Base-by-base conservation (phyloP, 2,329 filamentous ascomycete genomes). In the Botrytis aclada region DNA sequence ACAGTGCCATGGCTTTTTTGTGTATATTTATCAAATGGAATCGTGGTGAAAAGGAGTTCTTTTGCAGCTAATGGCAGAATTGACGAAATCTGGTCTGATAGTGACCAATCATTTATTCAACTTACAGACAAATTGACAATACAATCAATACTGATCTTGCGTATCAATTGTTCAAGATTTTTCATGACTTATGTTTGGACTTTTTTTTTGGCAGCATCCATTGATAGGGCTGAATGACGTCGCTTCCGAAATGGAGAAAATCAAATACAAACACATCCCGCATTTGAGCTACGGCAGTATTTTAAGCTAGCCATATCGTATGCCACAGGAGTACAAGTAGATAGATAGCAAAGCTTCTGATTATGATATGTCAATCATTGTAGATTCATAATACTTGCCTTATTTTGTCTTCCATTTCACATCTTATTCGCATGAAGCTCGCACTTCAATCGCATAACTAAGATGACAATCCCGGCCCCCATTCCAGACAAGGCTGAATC, bases 401-500 rank as follows among this genome's bases (percentile, higher is more conserved):
- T 7, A 39, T 32, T 25, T 41, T 3, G 18, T 56, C 14, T 43
- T 32, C 12, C 0, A 10, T 39, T 69, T 22, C 32, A 45, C 47
- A 56, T 69, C 45, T 39, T 18, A 2, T 54, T 43, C 37, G 12
- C 37, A 62, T 39, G 60, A 62, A 62, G 29, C 20, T 32, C 18
- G 16, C 39, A 63, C 16, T 63, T 56, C 51, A 32, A 56, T 56
- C n/a, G n/a, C 51, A 56, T 39, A 54, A 34, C 9, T 54, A 51
- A 72, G 37, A 72, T 72, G 70, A 67, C 70, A 41, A 66, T 72
- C n/a, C 70, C 70, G 29, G 51, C 58, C 3, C 70, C 70, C 29
- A 67, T 29, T 56, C 65, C 47, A 60, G 64, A 67, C 45, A 79
- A 75, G 74, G 77, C 81, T 75, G 82, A 83, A 76, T 83, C 83